Evolutionary conservation across 31 red algal species (phyloP), one percentile per base, ranked within the genome.

Genomic region (Odonthalia washingtoniensis): DNA sequence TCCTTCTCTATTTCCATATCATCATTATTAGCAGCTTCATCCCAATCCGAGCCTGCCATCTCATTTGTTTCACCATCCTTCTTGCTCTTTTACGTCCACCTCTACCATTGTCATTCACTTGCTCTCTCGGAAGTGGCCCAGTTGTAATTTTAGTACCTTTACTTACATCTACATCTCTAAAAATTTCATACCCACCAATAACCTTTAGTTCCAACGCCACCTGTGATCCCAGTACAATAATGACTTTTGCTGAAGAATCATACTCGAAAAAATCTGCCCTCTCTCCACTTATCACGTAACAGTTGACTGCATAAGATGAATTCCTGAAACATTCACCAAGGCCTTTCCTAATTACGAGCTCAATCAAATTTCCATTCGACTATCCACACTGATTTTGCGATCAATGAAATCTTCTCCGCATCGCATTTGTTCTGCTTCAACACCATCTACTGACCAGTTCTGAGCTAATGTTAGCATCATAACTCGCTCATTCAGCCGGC

Each of bases 231-330:
- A 57, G 12, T 14, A 57, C 49, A 21, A 57, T 21, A 57, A 57
- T 14, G 21, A 57, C 49, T 57, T 57, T 57, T 21, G 49, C 49
- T 21, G 21, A 57, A 14, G 9, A 9, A 57, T 57, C 21, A 21
- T 57, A 14, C 21, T 9, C 49, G 21, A 57, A 57, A 57, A 14
- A 57, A 57, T 57, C 49, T 9, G 49, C 9, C 49, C 21, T 57
- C 21, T 89, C 37, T 5, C 75, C 75, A 60, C 37, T 65, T n/a
- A 62, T 89, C 9, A 89, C 75, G 31, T 89, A 89, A 31, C 73
- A 61, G 57, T 89, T 79, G 73, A 89, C 65, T 1, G 75, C 62
- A 31, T 89, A 89, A 52, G 72, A 78, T 27, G 69, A 76, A 60
- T 89, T 62, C 30, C 86, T 6, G 45, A 78, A 62, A 40, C 43